phyloP scores from a whole-genome alignment of 2,329 filamentous ascomycete species.

The Hortaea sp. region DNA sequence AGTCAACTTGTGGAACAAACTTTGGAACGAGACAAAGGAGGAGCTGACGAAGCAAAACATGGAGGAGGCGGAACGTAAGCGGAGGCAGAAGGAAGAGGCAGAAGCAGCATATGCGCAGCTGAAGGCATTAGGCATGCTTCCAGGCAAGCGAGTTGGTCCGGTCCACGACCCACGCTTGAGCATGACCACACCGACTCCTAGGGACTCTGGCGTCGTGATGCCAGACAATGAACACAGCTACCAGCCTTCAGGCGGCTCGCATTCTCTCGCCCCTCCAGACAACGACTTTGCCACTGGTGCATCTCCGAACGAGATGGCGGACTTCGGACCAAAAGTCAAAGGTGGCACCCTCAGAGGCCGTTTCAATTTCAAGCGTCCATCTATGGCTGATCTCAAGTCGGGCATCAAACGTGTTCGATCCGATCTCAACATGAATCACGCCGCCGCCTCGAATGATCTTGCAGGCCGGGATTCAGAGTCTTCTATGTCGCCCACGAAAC shows the following conservation, averaged over 20 bases:
- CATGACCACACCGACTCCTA: conserved; percentile 9
- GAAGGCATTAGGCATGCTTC: conserved; percentile 42
- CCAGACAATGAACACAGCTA: conserved; percentile 10
- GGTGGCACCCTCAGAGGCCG: conserved; percentile 10
- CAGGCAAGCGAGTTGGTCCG: conserved; percentile 10
- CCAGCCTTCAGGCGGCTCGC: conserved; percentile 7
- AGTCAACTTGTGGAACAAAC: conserved; percentile 36
- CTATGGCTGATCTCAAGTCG: conserved; percentile 21
- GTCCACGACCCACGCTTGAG: background rate
- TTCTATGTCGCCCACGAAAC: conserved; percentile 23
- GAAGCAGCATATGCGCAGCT: conserved; percentile 45
- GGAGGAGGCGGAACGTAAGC: conserved; percentile 31
- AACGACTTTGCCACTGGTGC: conserved; percentile 6
- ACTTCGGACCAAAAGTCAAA: conserved; percentile 8
- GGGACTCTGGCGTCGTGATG: conserved; percentile 20
- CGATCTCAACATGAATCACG: conserved; percentile 18
- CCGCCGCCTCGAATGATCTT: background rate
- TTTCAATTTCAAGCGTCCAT: conserved; percentile 22
- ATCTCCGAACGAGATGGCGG: conserved; percentile 14
- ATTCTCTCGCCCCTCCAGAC: conserved; percentile 3
- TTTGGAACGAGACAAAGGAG: conserved; percentile 38
- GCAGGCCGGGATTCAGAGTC: conserved; percentile 28
- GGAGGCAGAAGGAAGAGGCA: conserved; percentile 35
- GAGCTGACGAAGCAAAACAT: conserved; percentile 28
- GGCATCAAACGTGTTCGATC: conserved; percentile 25